Base-by-base conservation (phyloP, 2,329 filamentous ascomycete genomes). In the Fusarium devonianum region DNA sequence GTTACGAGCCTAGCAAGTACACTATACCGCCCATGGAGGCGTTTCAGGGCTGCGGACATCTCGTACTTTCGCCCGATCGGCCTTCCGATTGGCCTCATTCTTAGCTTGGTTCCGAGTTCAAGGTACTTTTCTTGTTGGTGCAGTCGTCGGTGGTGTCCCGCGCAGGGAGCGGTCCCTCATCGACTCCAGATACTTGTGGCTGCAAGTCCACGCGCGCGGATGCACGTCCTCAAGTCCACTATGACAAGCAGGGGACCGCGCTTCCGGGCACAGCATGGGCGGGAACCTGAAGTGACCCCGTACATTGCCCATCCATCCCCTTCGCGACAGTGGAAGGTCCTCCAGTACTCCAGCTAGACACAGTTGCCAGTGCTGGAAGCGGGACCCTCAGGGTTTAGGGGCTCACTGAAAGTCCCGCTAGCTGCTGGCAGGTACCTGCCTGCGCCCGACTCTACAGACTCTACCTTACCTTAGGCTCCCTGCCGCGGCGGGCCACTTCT, bases 121-220 rank as follows among this genome's bases (percentile, higher is more conserved):
- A 7, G 41, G 14, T 32, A 33, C 35, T 25, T 13, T n/a, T 8
- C 5, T n/a, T 8, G 4, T 14, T 28, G 12, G 40, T 58, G 57
- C 46, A 29, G 11, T 6, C 3, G 16, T 8, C 3, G 28, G 17
- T 17, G 43, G 49, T 51, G 44, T 41, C 28, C 22, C 18, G 43
- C 37, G 47, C 47, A 34, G 49, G 50, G 16, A 44, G 44, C 47
- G 41, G 56, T 58, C 39, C 34, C 42, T 51, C 16, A 9, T 35
- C 32, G 43, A 45, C 33, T 43, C 38, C 28, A 50, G 42, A 35
- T 60, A 60, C 47, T 45, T 58, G 17, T 42, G 34, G 40, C 37
- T 42, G 48, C 45, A 51, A 56, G 49, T 46, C 48, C 48, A 54
- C 53, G 51, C 53, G 45, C 53, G 49, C 30, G 34, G 49, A 30